Evolutionary conservation across 2,329 filamentous ascomycete genomes (phyloP).

Genomic region (Aspergillus clavatus): DNA sequence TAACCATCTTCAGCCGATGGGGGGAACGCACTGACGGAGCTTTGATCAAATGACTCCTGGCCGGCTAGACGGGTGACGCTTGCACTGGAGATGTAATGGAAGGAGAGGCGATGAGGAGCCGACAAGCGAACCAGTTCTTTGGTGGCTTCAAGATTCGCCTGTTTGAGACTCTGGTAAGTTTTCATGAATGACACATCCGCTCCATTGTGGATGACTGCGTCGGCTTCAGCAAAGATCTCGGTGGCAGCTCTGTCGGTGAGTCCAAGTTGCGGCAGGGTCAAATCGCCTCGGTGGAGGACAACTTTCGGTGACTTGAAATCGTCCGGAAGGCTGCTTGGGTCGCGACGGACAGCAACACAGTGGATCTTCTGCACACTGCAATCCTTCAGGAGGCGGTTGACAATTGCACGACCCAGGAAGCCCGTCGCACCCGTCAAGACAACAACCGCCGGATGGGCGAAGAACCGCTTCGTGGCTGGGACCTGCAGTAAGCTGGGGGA

Average conservation of each 20-base stretch:
- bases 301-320: background rate
- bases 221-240: conserved; percentile 7
- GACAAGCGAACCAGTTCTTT: background rate
- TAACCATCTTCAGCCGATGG: conserved; percentile 35
- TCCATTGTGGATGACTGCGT: conserved; percentile 23
- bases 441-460: background rate
- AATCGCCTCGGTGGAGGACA: background rate
- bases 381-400: background rate
- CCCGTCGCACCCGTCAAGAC: conserved; percentile 12
- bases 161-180: background rate
- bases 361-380: conserved; percentile 5
- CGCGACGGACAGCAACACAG: conserved; percentile 5
- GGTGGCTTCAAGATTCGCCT: background rate
- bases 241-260: background rate
- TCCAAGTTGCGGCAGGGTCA: background rate
- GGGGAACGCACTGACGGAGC: conserved; percentile 10
- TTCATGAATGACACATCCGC: conserved; percentile 17
- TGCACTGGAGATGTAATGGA: background rate
- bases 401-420: conserved; percentile 3
- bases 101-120: background rate
- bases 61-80: conserved; percentile 6
- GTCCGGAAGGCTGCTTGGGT: background rate
- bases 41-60: conserved; percentile 12
- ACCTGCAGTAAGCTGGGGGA: background rate
- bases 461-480: background rate